Evolutionary conservation across 208 protist genomes (phyloP).

Genomic region (Leishmania turanica): DNA sequence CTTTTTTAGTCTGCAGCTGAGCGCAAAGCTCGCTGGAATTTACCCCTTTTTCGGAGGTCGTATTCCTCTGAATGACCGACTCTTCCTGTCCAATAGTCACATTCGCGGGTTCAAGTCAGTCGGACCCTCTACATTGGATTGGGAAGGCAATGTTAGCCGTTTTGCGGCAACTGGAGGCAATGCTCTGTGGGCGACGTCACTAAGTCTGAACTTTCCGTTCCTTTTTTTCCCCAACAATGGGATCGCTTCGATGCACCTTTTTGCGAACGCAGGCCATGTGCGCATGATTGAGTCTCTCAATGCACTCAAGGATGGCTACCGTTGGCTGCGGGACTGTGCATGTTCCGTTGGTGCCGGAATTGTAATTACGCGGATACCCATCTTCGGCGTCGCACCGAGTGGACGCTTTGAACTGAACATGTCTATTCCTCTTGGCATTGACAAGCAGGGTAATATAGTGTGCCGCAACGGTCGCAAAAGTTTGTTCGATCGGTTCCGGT

Average conservation of each 20-base stretch:
- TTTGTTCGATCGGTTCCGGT: conserved; percentile 76
- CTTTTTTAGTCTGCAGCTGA: conserved; percentile 80
- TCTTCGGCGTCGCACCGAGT: conserved; percentile 74
- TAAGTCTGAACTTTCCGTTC: conserved; percentile 85
- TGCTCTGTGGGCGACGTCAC: conserved; percentile 81
- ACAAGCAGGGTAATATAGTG: conserved; percentile 55
- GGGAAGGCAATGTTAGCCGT: conserved; percentile 13
- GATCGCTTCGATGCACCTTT: conserved; percentile 81
- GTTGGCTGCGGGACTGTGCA: conserved; percentile 67
- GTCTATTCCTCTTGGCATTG: conserved; percentile 67
- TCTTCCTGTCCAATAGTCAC: conserved; percentile 82
- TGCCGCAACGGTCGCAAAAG: conserved; percentile 47
- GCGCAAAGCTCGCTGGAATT: conserved; percentile 65
- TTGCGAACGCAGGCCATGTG: conserved; percentile 81
- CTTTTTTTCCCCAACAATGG: conserved; percentile 82
- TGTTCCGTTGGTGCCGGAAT: conserved; percentile 79
- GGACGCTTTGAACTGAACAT: conserved; percentile 87
- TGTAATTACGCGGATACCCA: conserved; percentile 80
- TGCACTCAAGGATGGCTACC: conserved; percentile 45
- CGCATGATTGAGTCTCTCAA: conserved; percentile 53
- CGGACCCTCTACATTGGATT: conserved; percentile 77
- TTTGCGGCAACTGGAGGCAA: conserved; percentile 86
- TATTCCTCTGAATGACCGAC: conserved; percentile 82
- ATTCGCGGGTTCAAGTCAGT: conserved; percentile 81
- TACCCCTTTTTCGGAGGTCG: conserved; percentile 56